Percentiles rank a stretch among this genome's conserved stretches.
phyloP scores from a whole-genome alignment of 169 alveolate species.

The Cardiosporidium cionae region DNA sequence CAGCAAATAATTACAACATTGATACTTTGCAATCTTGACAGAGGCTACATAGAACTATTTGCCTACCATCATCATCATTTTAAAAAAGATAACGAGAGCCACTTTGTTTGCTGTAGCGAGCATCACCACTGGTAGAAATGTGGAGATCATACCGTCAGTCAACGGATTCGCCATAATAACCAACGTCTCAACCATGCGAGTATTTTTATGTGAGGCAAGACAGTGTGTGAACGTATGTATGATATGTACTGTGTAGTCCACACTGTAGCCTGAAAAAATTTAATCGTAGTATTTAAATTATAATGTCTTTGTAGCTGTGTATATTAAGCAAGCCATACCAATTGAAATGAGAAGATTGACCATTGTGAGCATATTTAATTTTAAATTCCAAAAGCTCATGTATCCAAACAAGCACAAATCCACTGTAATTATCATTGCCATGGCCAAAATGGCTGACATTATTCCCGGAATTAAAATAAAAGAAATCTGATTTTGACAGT shows the following conservation, averaged over 20 bases:
- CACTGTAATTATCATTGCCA: constrained; percentile 39
- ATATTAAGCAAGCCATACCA: constrained; percentile 34
- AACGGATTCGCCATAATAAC: constrained; percentile 57
- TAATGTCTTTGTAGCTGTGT: not conserved
- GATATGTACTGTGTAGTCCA: constrained; percentile 52
- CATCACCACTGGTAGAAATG: constrained; percentile 48
- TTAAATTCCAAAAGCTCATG: constrained; percentile 64
- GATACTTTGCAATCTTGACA: too few species aligned
- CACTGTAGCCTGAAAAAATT: constrained; percentile 40
- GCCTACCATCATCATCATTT: constrained; percentile 52
- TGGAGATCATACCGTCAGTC: constrained; percentile 55
- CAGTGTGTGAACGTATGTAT: constrained; percentile 56
- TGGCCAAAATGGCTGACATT: constrained; percentile 45
- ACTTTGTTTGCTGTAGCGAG: constrained; percentile 44
- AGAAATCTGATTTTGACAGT: constrained; percentile 29
- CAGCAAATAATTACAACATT: too few species aligned
- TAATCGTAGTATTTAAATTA: not conserved
- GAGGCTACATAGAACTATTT: too few species aligned
- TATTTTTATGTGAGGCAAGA: constrained; percentile 35
- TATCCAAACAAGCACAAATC: constrained; percentile 59
- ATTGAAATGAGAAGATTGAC: constrained; percentile 57
- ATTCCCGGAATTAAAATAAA: constrained; percentile 45
- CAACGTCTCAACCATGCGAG: constrained; percentile 41
- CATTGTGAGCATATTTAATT: constrained; percentile 60
- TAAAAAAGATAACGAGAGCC: constrained; percentile 53